Conservation (phyloP, 1,284 basidiomycete genomes). For the Wallemia hederae region DNA sequence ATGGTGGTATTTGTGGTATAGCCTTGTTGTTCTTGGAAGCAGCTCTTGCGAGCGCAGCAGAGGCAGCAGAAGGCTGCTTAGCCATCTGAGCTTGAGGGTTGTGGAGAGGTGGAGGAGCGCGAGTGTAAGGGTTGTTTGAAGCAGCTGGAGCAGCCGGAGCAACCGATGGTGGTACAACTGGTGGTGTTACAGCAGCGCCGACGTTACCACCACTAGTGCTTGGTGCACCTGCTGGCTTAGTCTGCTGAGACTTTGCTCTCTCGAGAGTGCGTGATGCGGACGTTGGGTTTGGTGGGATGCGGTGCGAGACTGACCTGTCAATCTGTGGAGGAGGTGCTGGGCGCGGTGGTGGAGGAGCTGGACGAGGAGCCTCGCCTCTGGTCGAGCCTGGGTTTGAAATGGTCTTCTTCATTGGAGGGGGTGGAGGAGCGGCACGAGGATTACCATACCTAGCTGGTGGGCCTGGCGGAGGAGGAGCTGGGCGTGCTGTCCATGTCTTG, state of each 20-base stretch:
- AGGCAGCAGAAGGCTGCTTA: constrained; percentile 2
- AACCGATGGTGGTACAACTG: no score
- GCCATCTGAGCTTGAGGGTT: constrained; percentile 3
- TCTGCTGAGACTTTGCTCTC: constrained; percentile 3
- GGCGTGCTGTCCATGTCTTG: background rate
- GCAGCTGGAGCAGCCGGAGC: no score
- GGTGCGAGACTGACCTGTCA: constrained; percentile 17
- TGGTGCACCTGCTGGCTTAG: constrained; percentile 6
- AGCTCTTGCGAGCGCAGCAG: constrained; percentile 8
- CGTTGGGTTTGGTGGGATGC: constrained; percentile 11
- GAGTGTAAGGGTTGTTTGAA: background rate
- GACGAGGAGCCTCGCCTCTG: constrained; percentile 9
- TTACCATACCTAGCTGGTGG: constrained; percentile 3
- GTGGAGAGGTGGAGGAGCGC: constrained; percentile 2
- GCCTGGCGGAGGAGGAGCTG: constrained; percentile 12
- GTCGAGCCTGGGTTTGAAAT: constrained; percentile 6
- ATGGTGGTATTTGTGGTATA: constrained; percentile 8
- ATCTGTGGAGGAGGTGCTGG: constrained; percentile 9
- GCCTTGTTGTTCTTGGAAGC: constrained; percentile 9
- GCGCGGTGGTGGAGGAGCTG: constrained; percentile 10
- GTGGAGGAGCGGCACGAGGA: constrained; percentile 3
- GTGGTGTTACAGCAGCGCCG: no score
- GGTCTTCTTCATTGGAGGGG: constrained; percentile 4
- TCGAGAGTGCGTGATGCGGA: constrained; percentile 1
- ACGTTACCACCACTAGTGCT: background rate